These are phyloP conservation scores for Alnus rubra DNA, from an alignment of 306 rosid species.

Conservation along the genomic window DNA sequence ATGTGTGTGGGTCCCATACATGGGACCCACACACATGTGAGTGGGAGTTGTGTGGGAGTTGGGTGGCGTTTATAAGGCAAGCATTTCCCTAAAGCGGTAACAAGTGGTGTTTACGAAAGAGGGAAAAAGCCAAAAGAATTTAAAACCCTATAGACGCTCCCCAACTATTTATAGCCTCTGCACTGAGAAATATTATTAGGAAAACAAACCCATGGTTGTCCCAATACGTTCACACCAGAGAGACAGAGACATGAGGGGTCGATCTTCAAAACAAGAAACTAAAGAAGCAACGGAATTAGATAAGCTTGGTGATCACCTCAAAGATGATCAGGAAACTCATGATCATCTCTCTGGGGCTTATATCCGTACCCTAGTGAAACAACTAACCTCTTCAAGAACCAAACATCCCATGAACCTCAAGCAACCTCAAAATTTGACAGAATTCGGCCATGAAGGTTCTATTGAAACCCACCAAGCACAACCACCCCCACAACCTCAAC, in stretches of 20 bases:
- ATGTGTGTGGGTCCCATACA: no score
- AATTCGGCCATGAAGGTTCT: slow-evolving; percentile 33
- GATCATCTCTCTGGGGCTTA: slow-evolving; percentile 61
- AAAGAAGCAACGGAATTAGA: slow-evolving; percentile 50
- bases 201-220: slow-evolving; percentile 47
- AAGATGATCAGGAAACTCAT: slow-evolving; percentile 36
- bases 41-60: no score
- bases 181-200: slow-evolving; percentile 36
- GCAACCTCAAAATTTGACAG: slow-evolving; percentile 34
- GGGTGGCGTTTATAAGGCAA: no score
- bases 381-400: slow-evolving; percentile 59
- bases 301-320: slow-evolving; percentile 30
- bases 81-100: slow-evolving; percentile 37
- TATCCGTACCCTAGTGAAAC: slow-evolving; percentile 73
- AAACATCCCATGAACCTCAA: slow-evolving; percentile 47
- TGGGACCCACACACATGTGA: no score
- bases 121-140: slow-evolving; percentile 56
- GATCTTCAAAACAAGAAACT: slow-evolving; percentile 32
- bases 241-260: slow-evolving; percentile 37
- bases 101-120: slow-evolving; percentile 52
- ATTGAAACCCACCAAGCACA: slow-evolving; percentile 30
- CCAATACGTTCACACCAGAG: slow-evolving; percentile 39
- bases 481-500: slow-evolving; percentile 39
- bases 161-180: slow-evolving; percentile 73
- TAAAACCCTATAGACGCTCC: slow-evolving; percentile 69